A percentile compares a stretch with the other conserved stretches of the same genome.
Conservation (phyloP, 805 yeast genomes). For the Yamadazyma olivae region DNA sequence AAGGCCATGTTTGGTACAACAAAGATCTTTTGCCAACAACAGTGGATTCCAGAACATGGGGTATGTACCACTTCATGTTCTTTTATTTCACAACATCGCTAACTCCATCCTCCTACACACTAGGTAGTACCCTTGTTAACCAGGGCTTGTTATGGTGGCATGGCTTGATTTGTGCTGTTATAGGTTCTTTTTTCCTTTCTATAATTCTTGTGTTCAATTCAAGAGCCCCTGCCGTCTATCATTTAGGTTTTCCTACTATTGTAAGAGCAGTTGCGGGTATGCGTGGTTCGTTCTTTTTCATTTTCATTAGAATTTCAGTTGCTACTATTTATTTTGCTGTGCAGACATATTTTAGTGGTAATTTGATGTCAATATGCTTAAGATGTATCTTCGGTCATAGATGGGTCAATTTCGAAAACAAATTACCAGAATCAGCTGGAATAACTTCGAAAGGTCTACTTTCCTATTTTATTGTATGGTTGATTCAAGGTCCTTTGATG, state of each 20-base stretch:
- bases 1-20: constrained; percentile 8
- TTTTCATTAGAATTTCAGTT: constrained; percentile 6
- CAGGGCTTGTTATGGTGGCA: constrained; percentile 8
- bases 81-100: constrained; percentile 9
- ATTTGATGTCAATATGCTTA: constrained; percentile 5
- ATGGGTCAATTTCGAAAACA: constrained; percentile 5
- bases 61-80: constrained; percentile 5
- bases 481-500: constrained; percentile 7
- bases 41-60: constrained; percentile 5
- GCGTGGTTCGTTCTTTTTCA: constrained; percentile 7
- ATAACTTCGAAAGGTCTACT: constrained; percentile 6
- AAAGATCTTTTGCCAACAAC: constrained; percentile 7
- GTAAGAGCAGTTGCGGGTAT: constrained; percentile 7
- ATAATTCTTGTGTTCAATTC: constrained; percentile 6
- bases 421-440: constrained; percentile 1
- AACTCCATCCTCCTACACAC: constrained; percentile 6
- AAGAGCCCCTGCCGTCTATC: constrained; percentile 7
- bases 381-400: constrained; percentile 8
- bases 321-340: constrained; percentile 8
- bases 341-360: constrained; percentile 7
- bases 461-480: constrained; percentile 6
- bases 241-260: constrained; percentile 8
- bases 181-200: constrained; percentile 7
- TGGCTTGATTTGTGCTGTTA: constrained; percentile 6
- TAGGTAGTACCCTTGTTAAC: constrained; percentile 5